Evolutionary conservation across 2,329 filamentous ascomycete species (phyloP).

Genomic region (Metarhizium album): DNA sequence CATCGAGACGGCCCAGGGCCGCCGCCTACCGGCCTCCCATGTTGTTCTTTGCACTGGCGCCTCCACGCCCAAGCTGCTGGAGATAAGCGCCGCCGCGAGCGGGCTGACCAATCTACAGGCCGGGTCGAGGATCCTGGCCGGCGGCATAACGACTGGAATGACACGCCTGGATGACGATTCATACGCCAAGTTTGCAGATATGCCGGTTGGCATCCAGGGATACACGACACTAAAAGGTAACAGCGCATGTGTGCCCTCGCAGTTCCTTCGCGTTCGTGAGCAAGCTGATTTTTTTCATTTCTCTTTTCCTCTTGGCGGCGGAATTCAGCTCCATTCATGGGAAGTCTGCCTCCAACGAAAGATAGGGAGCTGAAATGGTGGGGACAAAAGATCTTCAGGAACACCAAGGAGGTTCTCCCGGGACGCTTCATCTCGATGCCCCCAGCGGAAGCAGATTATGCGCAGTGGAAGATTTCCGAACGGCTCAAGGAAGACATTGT

Average conservation of each 20-base stretch:
- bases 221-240: constrained; percentile 25
- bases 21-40: constrained; percentile 34
- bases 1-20: constrained; percentile 34
- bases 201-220: constrained; percentile 38
- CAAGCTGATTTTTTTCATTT: constrained; percentile 18
- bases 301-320: too few relatives aligned
- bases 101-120: constrained; percentile 37
- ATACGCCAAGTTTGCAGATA: constrained; percentile 31
- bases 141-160: constrained; percentile 48
- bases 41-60: constrained; percentile 46
- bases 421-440: constrained; percentile 46
- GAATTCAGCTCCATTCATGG: constrained; percentile 42
- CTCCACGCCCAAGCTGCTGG: constrained; percentile 45
- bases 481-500: constrained; percentile 47
- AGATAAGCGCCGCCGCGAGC: constrained; percentile 36
- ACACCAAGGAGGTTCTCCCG: constrained; percentile 40
- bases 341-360: constrained; percentile 43
- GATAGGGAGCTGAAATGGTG: constrained; percentile 47
- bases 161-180: constrained; percentile 39
- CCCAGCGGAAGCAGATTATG: constrained; percentile 44
- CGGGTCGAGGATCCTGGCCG: constrained; percentile 44
- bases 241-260: not conserved
- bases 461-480: constrained; percentile 49
- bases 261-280: constrained; percentile 13
- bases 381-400: constrained; percentile 49